Conservation (phyloP, 2,329 filamentous ascomycete genomes). For the Sporothrix curviconia region DNA sequence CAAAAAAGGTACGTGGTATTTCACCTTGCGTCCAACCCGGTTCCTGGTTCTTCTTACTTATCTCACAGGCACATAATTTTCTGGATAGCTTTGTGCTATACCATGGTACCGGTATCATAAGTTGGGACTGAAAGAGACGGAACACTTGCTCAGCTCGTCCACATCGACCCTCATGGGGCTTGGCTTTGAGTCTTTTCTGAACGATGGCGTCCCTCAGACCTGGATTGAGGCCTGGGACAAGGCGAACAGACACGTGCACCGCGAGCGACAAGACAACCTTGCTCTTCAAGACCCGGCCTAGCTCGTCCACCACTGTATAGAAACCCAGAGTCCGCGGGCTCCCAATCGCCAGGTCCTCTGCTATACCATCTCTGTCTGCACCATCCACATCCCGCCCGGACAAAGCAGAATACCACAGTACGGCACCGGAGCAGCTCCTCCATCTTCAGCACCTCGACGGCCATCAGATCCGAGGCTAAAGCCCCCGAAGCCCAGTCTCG, state of each 20-base stretch:
- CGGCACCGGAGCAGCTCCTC: not conserved
- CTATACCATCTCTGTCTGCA: not conserved
- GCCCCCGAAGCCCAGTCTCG: slow-evolving; percentile 20
- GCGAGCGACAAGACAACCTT: not conserved
- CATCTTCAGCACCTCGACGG: slow-evolving; percentile 11
- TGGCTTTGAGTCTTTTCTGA: not conserved
- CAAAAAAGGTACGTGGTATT: not conserved
- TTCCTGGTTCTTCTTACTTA: not conserved
- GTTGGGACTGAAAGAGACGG: not conserved
- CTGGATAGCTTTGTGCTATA: too few species aligned
- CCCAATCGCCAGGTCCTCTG: not conserved
- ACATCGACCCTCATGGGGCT: slow-evolving; percentile 3
- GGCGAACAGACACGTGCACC: not conserved
- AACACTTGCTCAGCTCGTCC: not conserved
- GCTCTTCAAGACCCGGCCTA: not conserved
- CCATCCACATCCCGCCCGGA: not conserved
- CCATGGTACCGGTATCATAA: slow-evolving; percentile 1
- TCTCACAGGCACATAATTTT: not conserved
- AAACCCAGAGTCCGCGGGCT: not conserved
- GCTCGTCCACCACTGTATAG: not conserved
- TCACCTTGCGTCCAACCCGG: not conserved
- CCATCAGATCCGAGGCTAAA: not conserved
- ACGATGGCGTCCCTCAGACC: slow-evolving; percentile 15
- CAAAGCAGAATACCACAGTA: slow-evolving; percentile 32
- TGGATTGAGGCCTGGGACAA: not conserved